Evolutionary conservation across 2,329 filamentous ascomycete species (phyloP).

Genomic region (Chlorencoelia australis): DNA sequence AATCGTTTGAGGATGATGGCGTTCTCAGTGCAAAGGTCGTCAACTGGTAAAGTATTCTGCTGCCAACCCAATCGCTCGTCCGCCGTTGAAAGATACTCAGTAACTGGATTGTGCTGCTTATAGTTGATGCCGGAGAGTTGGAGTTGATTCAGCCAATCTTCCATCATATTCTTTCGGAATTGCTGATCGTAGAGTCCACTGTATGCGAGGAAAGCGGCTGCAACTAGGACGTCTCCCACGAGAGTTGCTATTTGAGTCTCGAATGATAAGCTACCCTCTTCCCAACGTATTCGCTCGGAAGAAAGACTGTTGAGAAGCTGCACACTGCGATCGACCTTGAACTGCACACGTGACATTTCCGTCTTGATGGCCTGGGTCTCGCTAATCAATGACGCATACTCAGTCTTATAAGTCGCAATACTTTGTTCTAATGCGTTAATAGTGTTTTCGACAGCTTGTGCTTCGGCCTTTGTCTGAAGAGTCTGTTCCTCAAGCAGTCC

Average conservation of each 20-base stretch:
- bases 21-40: conserved; percentile 97
- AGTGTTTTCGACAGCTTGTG: conserved; percentile 80
- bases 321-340: conserved; percentile 95
- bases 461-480: conserved; percentile 85
- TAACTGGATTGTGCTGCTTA: conserved; percentile 89
- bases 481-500: conserved; percentile 77
- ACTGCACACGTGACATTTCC: conserved; percentile 93
- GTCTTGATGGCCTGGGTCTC: conserved; percentile 95
- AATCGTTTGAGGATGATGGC: conserved; percentile 95
- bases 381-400: conserved; percentile 92
- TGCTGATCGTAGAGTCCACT: conserved; percentile 96
- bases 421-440: conserved; percentile 77
- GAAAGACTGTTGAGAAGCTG: conserved; percentile 89
- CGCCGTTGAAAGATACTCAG: conserved; percentile 91
- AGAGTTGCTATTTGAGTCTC: conserved; percentile 96
- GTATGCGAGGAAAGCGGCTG: conserved; percentile 95
- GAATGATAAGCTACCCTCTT: conserved; percentile 94
- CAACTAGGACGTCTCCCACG: conserved; percentile 88
- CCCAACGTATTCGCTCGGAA: conserved; percentile 88
- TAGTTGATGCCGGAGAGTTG: conserved; percentile 85
- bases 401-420: conserved; percentile 89
- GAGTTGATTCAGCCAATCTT: conserved; percentile 93
- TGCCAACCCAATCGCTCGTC: conserved; percentile 95
- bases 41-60: conserved; percentile 82
- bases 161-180: conserved; percentile 94